These are phyloP conservation scores for Coelastrella sp. DNA, from an alignment of 139 green algal species.

Conservation along the genomic window DNA sequence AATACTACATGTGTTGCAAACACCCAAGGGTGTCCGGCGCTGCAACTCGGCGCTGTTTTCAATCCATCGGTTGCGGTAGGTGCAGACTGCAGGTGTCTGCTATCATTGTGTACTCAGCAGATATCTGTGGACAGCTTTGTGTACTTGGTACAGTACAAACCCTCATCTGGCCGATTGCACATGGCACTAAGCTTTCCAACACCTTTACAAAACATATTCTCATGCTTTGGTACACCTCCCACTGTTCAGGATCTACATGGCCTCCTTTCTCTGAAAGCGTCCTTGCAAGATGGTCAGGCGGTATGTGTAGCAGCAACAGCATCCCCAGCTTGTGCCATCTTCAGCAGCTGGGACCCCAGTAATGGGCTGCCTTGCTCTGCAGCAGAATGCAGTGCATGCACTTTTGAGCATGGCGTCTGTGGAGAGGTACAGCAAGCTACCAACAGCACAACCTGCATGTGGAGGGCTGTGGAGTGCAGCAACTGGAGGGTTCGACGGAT, in stretches of 20 bases:
- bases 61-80: conserved; percentile 17
- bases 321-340: neutral
- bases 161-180: neutral
- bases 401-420: conserved; percentile 10
- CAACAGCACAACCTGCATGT: too few relatives aligned
- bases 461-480: too few relatives aligned
- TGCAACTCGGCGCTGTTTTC: neutral
- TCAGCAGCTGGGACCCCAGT: neutral
- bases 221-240: neutral
- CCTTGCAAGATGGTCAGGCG: neutral
- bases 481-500: too few relatives aligned
- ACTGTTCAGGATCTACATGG: neutral
- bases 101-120: neutral
- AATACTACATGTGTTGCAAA: neutral
- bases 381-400: conserved; percentile 8
- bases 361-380: neutral
- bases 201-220: neutral
- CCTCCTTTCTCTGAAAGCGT: neutral
- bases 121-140: neutral
- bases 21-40: neutral
- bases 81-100: neutral
- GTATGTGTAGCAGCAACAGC: neutral
- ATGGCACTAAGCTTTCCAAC: neutral
- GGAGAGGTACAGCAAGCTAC: too few relatives aligned
- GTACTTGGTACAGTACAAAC: neutral